Base-by-base conservation (phyloP, 495 filamentous ascomycete genomes). In the Tricharina praecox region DNA sequence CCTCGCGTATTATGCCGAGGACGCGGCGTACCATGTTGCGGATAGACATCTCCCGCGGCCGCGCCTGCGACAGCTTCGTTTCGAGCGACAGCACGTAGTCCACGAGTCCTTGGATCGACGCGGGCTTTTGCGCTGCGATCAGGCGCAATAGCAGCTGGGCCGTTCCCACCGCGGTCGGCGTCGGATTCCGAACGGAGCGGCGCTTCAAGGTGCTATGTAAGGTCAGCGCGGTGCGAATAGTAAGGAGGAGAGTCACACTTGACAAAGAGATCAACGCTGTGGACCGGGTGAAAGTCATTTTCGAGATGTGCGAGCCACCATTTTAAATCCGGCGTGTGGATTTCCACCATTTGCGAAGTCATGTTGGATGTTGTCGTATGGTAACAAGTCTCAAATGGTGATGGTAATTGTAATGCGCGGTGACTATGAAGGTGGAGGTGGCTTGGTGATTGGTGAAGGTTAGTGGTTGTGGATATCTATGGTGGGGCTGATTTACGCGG, bases 11-110 rank as follows among this genome's bases (percentile, higher is more conserved):
- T 41, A 96, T 70, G 30, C 84, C 85, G 18, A 97, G 67, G 15
- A 95, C 81, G 47, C 90, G 79, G 45, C 88, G 73, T 24, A 93
- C 82, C 55, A 96, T 81, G 54, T 96, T 97, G 38, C 88, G 88
- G 20, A 94, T 85, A 2, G 82, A 84, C 56, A 92, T 76, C 65
- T 95, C 90, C 15, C 78, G 69, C 11, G 90, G 88, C 50, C 90
- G 85, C 9, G 90, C 85, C 30, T 77, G 70, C 28, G 77, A 75
- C 30, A 97, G 70, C 41, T 74, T 72, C 48, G 73, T 71, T 24
- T 88, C 90, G 33, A 85, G 74, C 36, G 70, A 68, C 48, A 82
- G 79, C 48, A 96, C 74, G 37, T 78, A 76, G 45, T 78, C 70
- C 24, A 95, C 74, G 43, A 97, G 75, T 60, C 77, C 78, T 23